Base-by-base conservation (phyloP, 1,284 basidiomycete species). In the Heterobasidion irregulare region DNA sequence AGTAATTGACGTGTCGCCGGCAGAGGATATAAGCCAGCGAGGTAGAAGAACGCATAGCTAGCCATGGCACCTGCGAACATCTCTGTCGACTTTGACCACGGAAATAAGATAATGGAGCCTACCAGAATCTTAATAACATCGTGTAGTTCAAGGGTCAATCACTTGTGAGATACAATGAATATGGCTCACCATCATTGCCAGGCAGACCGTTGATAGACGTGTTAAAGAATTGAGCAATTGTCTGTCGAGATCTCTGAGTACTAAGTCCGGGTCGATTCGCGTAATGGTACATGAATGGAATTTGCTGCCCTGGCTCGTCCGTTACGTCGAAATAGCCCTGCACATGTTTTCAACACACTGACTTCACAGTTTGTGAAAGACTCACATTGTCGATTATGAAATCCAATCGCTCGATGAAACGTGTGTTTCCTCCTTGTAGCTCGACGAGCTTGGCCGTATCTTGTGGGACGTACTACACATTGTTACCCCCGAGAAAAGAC, bases 231-330 rank as follows among this genome's bases (percentile, higher is more conserved):
- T 76, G 63, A 0, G 78, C 72, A 54, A 83, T 78, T 19, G 77
- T 71, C 63, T 81, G 74, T 10, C 80, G 69, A n/a, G 79, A 75
- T 8, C 75, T 67, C 58, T 79, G 77, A 1, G 79, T 80, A 63
- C 80, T 84, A 18, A 77, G 63, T 0, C 79, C 82, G 0, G 82
- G 82, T 3, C 68, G 65, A 61, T 81, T 75, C 1, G 77, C 82
- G 62, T 84, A 83, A 65, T 83, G 82, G 63, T 82, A 83, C 81
- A 84, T 82, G 68, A 77, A 82, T 0, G 80, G 80, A 59, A 82
- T 82, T 57, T 82, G 78, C 57, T 81, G 77, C 4, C 81, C 83
- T 1, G 82, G 82, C 61, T 84, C 82, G 61, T 84, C 74, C 15
- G 79, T 81, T 3, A 72, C 68, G 56, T 80, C 77, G 59, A 80